Percentiles rank a stretch among this genome's conserved stretches.
Evolutionary conservation across 257 asterid species (phyloP).

Genomic region (Solanum medicagineum): DNA sequence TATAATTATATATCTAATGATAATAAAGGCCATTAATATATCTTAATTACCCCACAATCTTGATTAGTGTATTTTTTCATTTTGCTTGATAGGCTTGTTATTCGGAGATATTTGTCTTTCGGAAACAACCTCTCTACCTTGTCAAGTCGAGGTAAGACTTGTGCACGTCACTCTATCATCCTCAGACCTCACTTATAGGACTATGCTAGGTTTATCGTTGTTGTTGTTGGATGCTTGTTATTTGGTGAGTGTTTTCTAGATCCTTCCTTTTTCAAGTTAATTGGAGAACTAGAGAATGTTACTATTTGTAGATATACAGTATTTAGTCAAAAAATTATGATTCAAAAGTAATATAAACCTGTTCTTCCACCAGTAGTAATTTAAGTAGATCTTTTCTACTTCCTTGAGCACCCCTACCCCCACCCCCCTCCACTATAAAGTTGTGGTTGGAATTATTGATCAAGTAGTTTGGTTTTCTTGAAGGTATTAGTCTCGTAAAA

Average conservation of each 20-base stretch:
- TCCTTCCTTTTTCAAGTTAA: not conserved
- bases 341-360: not conserved
- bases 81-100: not conserved
- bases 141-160: too few relatives aligned
- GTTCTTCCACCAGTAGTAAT: not conserved
- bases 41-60: not conserved
- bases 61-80: not conserved
- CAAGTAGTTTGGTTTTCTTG: not conserved
- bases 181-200: not conserved
- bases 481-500: not conserved
- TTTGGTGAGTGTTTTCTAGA: not conserved
- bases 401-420: not conserved
- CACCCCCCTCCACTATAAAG: not conserved
- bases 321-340: not conserved
- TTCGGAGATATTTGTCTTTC: not conserved
- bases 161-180: not conserved
- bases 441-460: not conserved
- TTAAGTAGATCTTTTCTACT: not conserved
- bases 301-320: not conserved
- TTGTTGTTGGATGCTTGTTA: not conserved
- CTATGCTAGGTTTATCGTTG: too few relatives aligned
- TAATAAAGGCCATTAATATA: not conserved
- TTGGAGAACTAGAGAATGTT: not conserved
- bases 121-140: too few relatives aligned
- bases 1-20: not conserved